phyloP scores from a whole-genome alignment of 2,329 filamentous ascomycete species.

The Calonectria hongkongensis region DNA sequence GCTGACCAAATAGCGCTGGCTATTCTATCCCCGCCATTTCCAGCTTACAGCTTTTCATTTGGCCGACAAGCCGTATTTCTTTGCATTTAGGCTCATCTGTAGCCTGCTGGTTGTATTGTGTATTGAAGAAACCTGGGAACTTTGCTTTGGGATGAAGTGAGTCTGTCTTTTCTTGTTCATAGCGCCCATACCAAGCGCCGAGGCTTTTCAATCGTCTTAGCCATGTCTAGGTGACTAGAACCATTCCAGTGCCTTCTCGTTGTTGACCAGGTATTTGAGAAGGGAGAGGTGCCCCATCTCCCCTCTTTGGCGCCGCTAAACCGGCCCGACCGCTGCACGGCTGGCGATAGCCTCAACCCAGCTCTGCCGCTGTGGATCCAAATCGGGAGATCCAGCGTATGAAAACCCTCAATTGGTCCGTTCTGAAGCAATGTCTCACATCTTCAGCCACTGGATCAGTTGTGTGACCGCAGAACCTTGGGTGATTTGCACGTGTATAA shows the following conservation, averaged over 20 bases:
- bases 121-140: no score
- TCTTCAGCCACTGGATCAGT: neutral
- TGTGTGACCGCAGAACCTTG: neutral
- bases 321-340: conserved; percentile 7
- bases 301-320: neutral
- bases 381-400: neutral
- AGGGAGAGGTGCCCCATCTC: neutral
- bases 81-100: no score
- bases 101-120: no score
- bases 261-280: neutral
- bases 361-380: conserved; percentile 16
- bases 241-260: no score
- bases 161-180: no score
- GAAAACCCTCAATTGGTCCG: neutral
- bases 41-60: no score
- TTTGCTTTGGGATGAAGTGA: no score
- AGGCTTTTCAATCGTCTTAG: neutral
- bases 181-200: no score
- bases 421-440: neutral
- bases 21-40: neutral
- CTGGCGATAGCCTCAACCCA: conserved; percentile 1
- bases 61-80: no score
- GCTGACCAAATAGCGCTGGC: neutral
- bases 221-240: neutral
- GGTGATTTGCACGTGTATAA: neutral